A percentile compares a stretch with the other conserved stretches of the same genome.
Evolutionary conservation across 768 basidiomycete species (phyloP).

Genomic region (Gloeostereum incarnatum): DNA sequence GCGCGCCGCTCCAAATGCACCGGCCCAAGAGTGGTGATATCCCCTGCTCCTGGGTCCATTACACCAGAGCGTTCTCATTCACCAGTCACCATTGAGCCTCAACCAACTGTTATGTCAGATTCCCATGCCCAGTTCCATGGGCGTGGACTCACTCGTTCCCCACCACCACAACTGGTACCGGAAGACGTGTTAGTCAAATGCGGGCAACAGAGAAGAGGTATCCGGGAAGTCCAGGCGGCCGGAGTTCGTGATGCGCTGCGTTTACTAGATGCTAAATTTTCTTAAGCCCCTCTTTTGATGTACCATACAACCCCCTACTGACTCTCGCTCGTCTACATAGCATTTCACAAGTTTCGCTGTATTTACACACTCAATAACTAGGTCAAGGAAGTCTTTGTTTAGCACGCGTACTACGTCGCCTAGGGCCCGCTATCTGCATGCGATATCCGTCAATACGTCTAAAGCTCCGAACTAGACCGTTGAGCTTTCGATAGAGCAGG

Average conservation of each 20-base stretch:
- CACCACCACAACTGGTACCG: constrained; percentile 46
- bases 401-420: too few relatives aligned
- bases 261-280: constrained; percentile 65
- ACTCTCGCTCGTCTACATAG: too few relatives aligned
- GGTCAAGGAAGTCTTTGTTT: too few relatives aligned
- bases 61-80: constrained; percentile 37
- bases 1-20: constrained; percentile 73
- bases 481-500: constrained; percentile 28
- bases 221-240: constrained; percentile 63
- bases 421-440: too few relatives aligned
- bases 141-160: constrained; percentile 25
- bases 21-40: constrained; percentile 57
- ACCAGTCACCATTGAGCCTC: constrained; percentile 15
- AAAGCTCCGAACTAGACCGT: too few relatives aligned
- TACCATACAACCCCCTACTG: too few relatives aligned
- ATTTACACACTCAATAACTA: too few relatives aligned
- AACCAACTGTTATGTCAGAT: constrained; percentile 39
- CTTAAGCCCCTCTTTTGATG: too few relatives aligned
- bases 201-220: constrained; percentile 39
- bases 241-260: constrained; percentile 70
- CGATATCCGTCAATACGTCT: too few relatives aligned
- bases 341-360: too few relatives aligned
- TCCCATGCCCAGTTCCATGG: constrained; percentile 44
- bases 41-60: constrained; percentile 36
- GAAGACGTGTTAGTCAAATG: constrained; percentile 55